phyloP scores from a whole-genome alignment of 257 asterid genomes.

The Plectranthus barbatus region DNA sequence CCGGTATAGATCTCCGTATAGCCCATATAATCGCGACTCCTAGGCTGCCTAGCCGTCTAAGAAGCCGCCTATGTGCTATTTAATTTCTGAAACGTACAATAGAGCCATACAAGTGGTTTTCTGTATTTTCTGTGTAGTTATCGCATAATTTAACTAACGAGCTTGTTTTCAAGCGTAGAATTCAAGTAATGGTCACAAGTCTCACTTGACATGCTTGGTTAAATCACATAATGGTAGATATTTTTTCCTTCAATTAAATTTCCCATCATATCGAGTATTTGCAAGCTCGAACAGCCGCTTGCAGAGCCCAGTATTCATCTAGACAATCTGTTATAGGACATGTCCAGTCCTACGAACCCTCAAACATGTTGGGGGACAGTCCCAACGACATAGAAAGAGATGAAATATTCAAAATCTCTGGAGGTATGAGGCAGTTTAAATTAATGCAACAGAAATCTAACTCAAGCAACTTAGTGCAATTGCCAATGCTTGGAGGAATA shows the following conservation, averaged over 20 bases:
- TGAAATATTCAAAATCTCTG: neutral
- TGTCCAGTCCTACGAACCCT: neutral
- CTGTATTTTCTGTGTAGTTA: no score
- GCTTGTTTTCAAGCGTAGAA: no score
- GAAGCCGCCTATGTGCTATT: no score
- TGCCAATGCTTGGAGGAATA: conserved; percentile 8
- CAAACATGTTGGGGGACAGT: neutral
- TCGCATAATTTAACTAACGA: no score
- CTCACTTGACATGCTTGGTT: no score
- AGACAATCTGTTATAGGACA: neutral
- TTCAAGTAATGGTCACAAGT: no score
- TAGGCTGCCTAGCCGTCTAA: no score
- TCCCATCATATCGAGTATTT: neutral
- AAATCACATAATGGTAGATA: conserved; percentile 10
- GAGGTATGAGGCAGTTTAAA: conserved; percentile 3
- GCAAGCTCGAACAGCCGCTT: conserved; percentile 1
- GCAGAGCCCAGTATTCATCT: conserved; percentile 11
- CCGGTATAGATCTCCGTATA: no score
- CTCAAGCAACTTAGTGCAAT: neutral
- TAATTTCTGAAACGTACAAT: no score
- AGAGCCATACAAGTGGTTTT: no score
- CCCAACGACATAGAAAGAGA: neutral
- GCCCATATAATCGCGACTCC: no score
- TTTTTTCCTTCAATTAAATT: conserved; percentile 14
- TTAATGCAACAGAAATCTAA: neutral